Percentiles rank a stretch among this genome's conserved stretches.
Evolutionary conservation across 1,284 basidiomycete species (phyloP).

Genomic region (Psilocybe mexicana): DNA sequence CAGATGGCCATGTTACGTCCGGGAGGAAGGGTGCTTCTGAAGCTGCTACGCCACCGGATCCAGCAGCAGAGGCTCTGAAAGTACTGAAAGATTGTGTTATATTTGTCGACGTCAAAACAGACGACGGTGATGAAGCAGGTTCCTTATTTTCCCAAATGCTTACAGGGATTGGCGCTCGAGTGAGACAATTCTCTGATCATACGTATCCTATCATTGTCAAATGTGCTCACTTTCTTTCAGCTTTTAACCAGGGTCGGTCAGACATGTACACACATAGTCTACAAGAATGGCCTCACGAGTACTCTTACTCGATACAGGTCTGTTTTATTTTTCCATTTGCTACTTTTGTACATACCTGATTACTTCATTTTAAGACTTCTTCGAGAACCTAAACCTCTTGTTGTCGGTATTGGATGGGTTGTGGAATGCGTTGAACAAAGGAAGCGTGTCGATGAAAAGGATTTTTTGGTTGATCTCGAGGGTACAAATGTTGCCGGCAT

Average conservation of each 20-base stretch:
- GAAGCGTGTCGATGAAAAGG: slow-evolving; percentile 62
- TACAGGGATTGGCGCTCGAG: slow-evolving; percentile 79
- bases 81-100: slow-evolving; percentile 79
- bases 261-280: slow-evolving; percentile 88
- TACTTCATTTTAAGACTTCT: slow-evolving; percentile 42
- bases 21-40: slow-evolving; percentile 24
- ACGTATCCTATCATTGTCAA: background rate
- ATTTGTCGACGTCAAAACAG: slow-evolving; percentile 88
- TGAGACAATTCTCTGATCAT: slow-evolving; percentile 30
- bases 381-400: slow-evolving; percentile 68
- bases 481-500: slow-evolving; percentile 64
- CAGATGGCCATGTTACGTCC: slow-evolving; percentile 25
- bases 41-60: slow-evolving; percentile 22
- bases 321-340: slow-evolving; percentile 39
- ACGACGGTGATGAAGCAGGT: slow-evolving; percentile 84
- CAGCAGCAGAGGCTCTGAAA: slow-evolving; percentile 35
- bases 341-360: background rate
- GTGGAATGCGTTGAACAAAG: slow-evolving; percentile 81
- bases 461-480: slow-evolving; percentile 70
- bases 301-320: slow-evolving; percentile 69
- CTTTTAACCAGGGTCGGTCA: slow-evolving; percentile 66
- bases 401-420: slow-evolving; percentile 93
- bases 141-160: slow-evolving; percentile 87
- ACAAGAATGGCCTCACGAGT: slow-evolving; percentile 81
- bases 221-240: slow-evolving; percentile 32